Evolutionary conservation across 2,329 filamentous ascomycete genomes (phyloP), one percentile per base, ranked within the genome.

Genomic region (Aspergillus tamarii): DNA sequence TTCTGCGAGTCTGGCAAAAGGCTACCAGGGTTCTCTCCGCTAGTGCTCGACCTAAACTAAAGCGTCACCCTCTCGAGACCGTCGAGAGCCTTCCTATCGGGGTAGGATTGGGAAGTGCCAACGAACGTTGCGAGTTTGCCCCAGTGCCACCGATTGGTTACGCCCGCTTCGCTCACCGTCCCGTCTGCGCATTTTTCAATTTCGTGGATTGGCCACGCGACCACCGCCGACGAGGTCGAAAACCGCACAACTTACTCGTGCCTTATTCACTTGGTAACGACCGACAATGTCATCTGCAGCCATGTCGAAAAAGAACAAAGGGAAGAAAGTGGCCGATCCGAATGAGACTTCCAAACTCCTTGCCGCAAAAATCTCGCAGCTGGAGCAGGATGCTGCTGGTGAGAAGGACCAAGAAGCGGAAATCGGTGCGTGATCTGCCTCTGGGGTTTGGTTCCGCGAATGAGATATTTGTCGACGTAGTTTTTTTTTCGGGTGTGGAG

Each of bases 371-470:
- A 97, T 99, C 76, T 94, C 93, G 26, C 95, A 98, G 81, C 84
- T 99, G 64, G 95, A 99, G 79, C 91, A 93, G 67, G 94, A 97
- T 84, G 92, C 91, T 57, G 93, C 93, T 12, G 92, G 93, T 64
- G 94, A 97, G 77, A 97, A 96, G 79, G 94, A 96, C 71, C 93
- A 97, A 80, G 94, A 97, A 81, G 88, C 91, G 65, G 95, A 98
- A 83, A 97, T 99, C 77, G 93, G 93, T 96, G 83, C 76, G 89
- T 86, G 57, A 56, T 56, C 59, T 57, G 57, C 48, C 54, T 61
- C 39, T 57, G 34, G 43, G 53, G 52, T 4, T 39, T 32, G 32
- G 10, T 39, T 55, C 32, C 52, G 52, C 32, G 41, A 19, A 55
- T 26, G n/a, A 36, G 7, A 55, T 28, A 55, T 55, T 26, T 39